phyloP scores from a whole-genome alignment of 352 stramenopile species.

The Globisporangium rhizosaccharum region DNA sequence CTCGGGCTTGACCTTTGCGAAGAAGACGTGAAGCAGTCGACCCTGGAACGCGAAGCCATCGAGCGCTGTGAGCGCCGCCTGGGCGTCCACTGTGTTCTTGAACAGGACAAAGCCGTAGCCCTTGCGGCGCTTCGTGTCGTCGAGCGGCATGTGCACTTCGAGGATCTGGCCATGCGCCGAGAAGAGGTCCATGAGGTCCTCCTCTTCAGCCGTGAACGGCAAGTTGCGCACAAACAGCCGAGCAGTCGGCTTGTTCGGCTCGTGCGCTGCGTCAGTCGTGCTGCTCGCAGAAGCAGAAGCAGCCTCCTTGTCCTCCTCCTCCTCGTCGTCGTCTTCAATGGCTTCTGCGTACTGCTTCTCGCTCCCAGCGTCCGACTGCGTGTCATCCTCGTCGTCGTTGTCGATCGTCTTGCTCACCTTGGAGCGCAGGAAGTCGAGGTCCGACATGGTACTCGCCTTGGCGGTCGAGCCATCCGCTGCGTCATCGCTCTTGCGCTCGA shows the following conservation, averaged over 20 bases:
- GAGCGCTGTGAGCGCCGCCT: constrained; percentile 82
- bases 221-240: constrained; percentile 98
- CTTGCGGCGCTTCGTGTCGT: constrained; percentile 94
- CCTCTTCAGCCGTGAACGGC: constrained; percentile 94
- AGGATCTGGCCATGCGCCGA: constrained; percentile 80
- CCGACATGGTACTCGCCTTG: constrained; percentile 49
- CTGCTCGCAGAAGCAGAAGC: background rate
- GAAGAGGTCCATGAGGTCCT: constrained; percentile 93
- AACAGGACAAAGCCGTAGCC: constrained; percentile 98
- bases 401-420: constrained; percentile 91
- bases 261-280: constrained; percentile 23
- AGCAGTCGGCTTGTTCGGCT: constrained; percentile 35
- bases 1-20: constrained; percentile 70
- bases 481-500: constrained; percentile 27
- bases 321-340: constrained; percentile 35
- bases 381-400: constrained; percentile 28
- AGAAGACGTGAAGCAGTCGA: constrained; percentile 93
- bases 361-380: constrained; percentile 24
- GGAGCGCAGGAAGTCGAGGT: constrained; percentile 93
- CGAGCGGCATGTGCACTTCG: constrained; percentile 95
- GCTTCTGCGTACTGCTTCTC: constrained; percentile 35
- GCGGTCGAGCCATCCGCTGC: constrained; percentile 20
- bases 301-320: constrained; percentile 14
- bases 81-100: constrained; percentile 87
- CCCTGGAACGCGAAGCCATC: constrained; percentile 96